Percentiles rank a stretch among this genome's conserved stretches.
Conservation (phyloP, 1,284 basidiomycete genomes). For the Sparassis latifolia region DNA sequence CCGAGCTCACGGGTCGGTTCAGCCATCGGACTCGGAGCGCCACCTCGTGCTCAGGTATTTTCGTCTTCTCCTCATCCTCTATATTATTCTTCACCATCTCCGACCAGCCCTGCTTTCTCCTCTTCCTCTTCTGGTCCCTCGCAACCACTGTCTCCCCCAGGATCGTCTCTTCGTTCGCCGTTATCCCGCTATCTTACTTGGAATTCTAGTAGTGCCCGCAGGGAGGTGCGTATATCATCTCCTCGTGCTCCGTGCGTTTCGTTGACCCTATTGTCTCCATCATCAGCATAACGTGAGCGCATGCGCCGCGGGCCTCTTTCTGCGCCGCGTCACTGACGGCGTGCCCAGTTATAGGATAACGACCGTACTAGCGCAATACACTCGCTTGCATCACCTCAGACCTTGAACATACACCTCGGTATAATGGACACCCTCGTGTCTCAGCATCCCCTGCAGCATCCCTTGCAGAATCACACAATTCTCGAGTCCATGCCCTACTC, state of each 20-base stretch:
- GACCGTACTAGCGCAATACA: constrained; percentile 10
- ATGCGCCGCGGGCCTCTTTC: not conserved
- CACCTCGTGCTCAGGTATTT: not conserved
- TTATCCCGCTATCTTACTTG: too few species aligned
- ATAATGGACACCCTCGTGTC: constrained; percentile 25
- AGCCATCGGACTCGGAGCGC: not conserved
- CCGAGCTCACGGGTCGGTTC: not conserved
- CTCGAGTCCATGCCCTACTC: constrained; percentile 3
- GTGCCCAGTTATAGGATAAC: constrained; percentile 14
- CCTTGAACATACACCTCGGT: constrained; percentile 11
- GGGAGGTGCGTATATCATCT: constrained; percentile 1
- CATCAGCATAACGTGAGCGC: constrained; percentile 6
- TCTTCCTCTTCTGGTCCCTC: too few species aligned
- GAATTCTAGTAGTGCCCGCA: not conserved
- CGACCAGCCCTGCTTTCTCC: too few species aligned
- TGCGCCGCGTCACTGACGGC: not conserved
- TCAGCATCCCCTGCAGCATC: constrained; percentile 12
- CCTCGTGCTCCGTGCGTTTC: not conserved
- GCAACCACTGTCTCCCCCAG: too few species aligned
- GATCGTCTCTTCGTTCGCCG: too few species aligned
- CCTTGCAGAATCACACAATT: constrained; percentile 8
- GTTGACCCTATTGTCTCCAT: not conserved
- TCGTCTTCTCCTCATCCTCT: not conserved
- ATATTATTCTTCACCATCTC: not conserved
- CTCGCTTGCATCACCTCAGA: constrained; percentile 13